Conservation (phyloP, 2,329 filamentous ascomycete species). For the Mycocentrospora acerina region DNA sequence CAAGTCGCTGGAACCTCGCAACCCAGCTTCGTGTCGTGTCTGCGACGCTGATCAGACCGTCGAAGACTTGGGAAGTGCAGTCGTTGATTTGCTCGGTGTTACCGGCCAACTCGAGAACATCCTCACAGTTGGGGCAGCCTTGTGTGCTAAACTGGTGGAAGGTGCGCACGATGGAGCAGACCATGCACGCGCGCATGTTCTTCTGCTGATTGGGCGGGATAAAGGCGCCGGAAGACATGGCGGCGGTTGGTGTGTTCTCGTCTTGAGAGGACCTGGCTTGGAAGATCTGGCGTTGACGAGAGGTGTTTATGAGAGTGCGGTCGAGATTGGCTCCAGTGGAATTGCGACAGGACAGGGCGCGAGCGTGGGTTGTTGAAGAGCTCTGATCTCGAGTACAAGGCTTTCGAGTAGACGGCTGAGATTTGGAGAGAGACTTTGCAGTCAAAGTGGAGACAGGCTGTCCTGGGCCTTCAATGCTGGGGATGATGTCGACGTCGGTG, state of each 20-base stretch:
- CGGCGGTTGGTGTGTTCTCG: neutral
- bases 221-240: constrained; percentile 55
- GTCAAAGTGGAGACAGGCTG: neutral
- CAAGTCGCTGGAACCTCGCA: constrained; percentile 91
- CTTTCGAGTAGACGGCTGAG: constrained; percentile 1
- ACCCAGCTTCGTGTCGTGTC: constrained; percentile 90
- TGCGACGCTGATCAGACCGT: constrained; percentile 82
- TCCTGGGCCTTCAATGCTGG: neutral
- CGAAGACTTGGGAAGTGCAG: constrained; percentile 95
- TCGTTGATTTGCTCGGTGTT: constrained; percentile 80
- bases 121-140: constrained; percentile 96
- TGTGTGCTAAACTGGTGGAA: constrained; percentile 77
- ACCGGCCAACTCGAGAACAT: constrained; percentile 79
- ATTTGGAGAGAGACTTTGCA: neutral
- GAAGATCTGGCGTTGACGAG: neutral
- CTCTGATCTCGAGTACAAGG: neutral
- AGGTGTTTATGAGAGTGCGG: neutral
- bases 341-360: neutral
- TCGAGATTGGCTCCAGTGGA: neutral
- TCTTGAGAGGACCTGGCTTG: constrained; percentile 1
- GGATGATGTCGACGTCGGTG: constrained; percentile 1
- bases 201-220: constrained; percentile 76
- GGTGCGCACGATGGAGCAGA: constrained; percentile 92
- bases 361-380: constrained; percentile 1
- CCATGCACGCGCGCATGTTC: constrained; percentile 94